Base-by-base conservation (phyloP, 352 stramenopile species). In the Pythium volutum region DNA sequence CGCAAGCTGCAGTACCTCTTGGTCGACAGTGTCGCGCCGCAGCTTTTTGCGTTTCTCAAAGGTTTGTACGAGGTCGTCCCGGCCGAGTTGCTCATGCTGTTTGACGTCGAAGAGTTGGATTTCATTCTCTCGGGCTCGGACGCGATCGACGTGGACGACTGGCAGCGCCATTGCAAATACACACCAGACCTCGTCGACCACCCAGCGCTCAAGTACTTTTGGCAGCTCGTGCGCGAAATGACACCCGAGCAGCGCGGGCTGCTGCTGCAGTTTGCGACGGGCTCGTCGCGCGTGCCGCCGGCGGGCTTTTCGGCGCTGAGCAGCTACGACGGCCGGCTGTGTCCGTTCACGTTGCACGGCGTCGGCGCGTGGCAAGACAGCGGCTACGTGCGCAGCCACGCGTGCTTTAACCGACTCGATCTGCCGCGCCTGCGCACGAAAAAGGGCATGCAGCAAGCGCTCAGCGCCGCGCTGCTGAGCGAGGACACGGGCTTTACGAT, bases 41-140 rank as follows among this genome's bases (percentile, higher is more conserved):
- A 88, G 55, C 66, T 88, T 42, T 73, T 81, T 38, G 78, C 70
- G 6, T 84, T 88, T 48, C 61, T 99, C 26, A 91, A 82, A 50
- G 97, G 96, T 23, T 87, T 99, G 47, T 98, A 98, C 72, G 92
- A 99, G 59, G 88, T 99, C 20, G 89, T 99, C 60, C 97, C 96
- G 4, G 84, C 92, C 36, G 80, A 96, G 22, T 77, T 98, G 43
- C 66, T 99, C 29, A 88, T 97, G 48, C 75, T 98, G 2, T 99
- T 99, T 71, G 96, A 99, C 70, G 96, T 95, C 43, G 95, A 99
- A 75, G 96, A 99, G 75, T 78, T 99, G 10, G 96, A 99, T 67
- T 84, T 98, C 53, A 59, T 99, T 27, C 85, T 99, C 59, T 98
- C 93, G 54, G 97, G 97, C n/a, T 81, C 98, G 38, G 92, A 96